Conservation (phyloP, 192 early-diverging fungal species). For the Rhizophagus prolifer region DNA sequence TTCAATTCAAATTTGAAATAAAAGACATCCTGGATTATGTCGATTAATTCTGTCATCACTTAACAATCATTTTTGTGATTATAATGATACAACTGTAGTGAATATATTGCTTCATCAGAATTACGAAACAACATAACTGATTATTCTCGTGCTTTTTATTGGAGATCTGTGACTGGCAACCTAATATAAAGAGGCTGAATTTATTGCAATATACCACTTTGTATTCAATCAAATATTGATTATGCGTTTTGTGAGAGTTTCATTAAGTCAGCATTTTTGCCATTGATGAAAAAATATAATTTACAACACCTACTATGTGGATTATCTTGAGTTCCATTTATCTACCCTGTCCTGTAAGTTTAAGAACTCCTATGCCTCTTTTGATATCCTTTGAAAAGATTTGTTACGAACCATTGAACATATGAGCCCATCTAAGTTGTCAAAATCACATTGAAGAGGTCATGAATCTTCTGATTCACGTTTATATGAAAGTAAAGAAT, state of each 20-base stretch:
- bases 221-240: not conserved
- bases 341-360: not conserved
- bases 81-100: not conserved
- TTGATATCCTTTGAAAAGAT: not conserved
- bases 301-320: too few relatives aligned
- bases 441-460: conserved; percentile 1
- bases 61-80: not conserved
- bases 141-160: not conserved
- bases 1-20: too few relatives aligned
- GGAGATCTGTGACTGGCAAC: not conserved
- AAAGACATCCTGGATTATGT: not conserved
- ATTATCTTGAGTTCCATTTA: not conserved
- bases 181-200: conserved; percentile 7
- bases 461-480: not conserved
- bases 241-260: conserved; percentile 2
- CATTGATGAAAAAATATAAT: too few relatives aligned
- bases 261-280: conserved; percentile 1
- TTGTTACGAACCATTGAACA: not conserved
- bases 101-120: not conserved
- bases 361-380: not conserved
- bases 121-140: not conserved
- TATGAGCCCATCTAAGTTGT: conserved; percentile 13
- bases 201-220: not conserved
- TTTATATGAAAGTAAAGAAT: too few relatives aligned
- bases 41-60: not conserved